phyloP scores from a whole-genome alignment of 2,329 filamentous ascomycete species.

The Aspergillus sp. region DNA sequence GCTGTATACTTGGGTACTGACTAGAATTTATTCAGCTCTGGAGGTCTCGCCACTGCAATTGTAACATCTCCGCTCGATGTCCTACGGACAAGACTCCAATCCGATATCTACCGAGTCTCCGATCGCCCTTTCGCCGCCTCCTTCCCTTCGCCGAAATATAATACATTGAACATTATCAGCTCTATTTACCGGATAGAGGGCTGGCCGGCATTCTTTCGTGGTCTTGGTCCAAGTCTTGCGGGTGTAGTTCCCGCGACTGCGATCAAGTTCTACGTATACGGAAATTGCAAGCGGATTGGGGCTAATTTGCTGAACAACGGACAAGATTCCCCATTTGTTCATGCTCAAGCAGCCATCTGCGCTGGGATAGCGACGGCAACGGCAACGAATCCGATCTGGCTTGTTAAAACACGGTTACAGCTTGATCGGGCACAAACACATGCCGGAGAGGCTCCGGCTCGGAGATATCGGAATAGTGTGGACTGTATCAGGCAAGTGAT shows the following conservation, averaged over 20 bases:
- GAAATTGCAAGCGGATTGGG: conserved; percentile 31
- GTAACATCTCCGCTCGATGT: background rate
- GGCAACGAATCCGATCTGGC: conserved; percentile 34
- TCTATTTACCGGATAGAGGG: conserved; percentile 33
- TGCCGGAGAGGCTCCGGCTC: conserved; percentile 15
- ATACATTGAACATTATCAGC: background rate
- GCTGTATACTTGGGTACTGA: background rate
- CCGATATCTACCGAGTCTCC: background rate
- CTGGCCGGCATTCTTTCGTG: conserved; percentile 32
- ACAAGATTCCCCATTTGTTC: conserved; percentile 26
- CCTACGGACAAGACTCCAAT: background rate
- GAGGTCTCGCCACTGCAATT: background rate
- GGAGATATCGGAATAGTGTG: conserved; percentile 57
- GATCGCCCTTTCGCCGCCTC: background rate
- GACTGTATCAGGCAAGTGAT: conserved; percentile 63
- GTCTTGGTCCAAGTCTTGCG: conserved; percentile 32
- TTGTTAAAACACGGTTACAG: conserved; percentile 65
- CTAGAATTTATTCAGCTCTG: background rate
- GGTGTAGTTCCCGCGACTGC: conserved; percentile 35
- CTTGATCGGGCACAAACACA: conserved; percentile 31
- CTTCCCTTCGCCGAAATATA: background rate
- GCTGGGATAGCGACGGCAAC: conserved; percentile 31
- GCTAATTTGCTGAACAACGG: conserved; percentile 21
- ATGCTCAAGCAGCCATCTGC: conserved; percentile 28
- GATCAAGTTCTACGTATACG: conserved; percentile 35